Evolutionary conservation across 306 rosid species (phyloP), one percentile per base, ranked within the genome.

Genomic region (Prunus mira): DNA sequence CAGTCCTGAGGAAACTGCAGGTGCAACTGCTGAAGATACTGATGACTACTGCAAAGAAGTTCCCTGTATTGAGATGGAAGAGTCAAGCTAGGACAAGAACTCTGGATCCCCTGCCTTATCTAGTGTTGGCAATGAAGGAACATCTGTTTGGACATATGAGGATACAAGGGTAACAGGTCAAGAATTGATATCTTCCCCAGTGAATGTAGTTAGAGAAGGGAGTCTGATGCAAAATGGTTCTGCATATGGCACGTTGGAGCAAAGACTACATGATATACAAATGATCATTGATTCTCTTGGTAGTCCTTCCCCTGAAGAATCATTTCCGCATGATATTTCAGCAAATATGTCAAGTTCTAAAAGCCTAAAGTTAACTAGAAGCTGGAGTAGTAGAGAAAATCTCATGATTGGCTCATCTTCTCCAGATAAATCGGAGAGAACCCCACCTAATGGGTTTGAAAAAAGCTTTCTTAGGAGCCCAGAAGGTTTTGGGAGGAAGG

Each of bases 1-100:
- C 78, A 84, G 76, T 84, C 73, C 67, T 41, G 64, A 49, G 64
- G 87, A 73, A 50, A 38, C 60, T 25, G 56, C 77, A 3, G 68
- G 58, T 69, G 83, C 52, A 58, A 74, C 55, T 46, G 81, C 86
- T 66, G 87, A 87, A 55, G 85, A 82, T 78, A 79, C 81, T 22
- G 91, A 88, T 83, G 92, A 86, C 58, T 82, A 83, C 83, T 92
- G 97, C 90, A 95, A 87, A 85, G 99, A 95, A 84, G 97, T 95
- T 72, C 85, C 62, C 80, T 95, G 99, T 57, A 84, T 95, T 43
- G 98, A 88, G 75, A 80, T 77, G 87, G 97, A 88, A 67, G 89
- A 82, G 66, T 86, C 93, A 34, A 84, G 81, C 65, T 73, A 82
- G 78, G 88, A 73, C 77, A 79, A 71, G 46, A 76, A 75, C 74